Evolutionary conservation across 1,284 basidiomycete species (phyloP), one percentile per base, ranked within the genome.

Genomic region (Sanghuangporus sanghuang): DNA sequence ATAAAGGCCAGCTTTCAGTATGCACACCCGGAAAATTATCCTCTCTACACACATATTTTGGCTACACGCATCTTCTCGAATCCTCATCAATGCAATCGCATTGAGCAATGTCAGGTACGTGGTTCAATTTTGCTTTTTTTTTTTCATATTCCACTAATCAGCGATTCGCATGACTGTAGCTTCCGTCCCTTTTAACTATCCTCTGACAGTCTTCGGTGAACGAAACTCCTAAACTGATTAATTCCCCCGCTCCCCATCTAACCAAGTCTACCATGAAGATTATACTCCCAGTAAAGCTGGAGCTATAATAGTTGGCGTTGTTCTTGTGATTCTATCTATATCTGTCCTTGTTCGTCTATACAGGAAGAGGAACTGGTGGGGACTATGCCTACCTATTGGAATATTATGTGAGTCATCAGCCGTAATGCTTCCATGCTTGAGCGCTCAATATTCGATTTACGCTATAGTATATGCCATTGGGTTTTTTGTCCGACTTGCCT

Each of bases 381-480:
- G 67, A 32, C 55, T 67, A 9, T 66, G 64, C 40, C 58, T 67
- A 12, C 66, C 66, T 4, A 64, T 67, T 18, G 67, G 65, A 11
- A 35, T 23, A 11, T 48, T 59, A 14, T 21, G 67, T 66, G 40
- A 18, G 57, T 56, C 16, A 21, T 9, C 21, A 14, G 52, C 1
- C 21, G 7, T 12, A 2, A 12, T 12, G 4, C 11, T 16, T 3
- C 0, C 3, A 12, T 3, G 21, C 32, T 7, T 8, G 21, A 8
- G 21, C 36, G 46, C 2, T 32, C 18, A 11, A 6, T 0, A 3
- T 12, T 2, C 1, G 12, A 42, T 7, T 46, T 23, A 11, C 56
- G 5, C 53, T 32, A 32, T 32, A 62, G 60, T 11, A 16, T 53
- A 40, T 27, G 39, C 59, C 9, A 1, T 27, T 18, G 59, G 59